phyloP scores from a whole-genome alignment of 345 rosid genomes.

The Leavenworthia alabamica region DNA sequence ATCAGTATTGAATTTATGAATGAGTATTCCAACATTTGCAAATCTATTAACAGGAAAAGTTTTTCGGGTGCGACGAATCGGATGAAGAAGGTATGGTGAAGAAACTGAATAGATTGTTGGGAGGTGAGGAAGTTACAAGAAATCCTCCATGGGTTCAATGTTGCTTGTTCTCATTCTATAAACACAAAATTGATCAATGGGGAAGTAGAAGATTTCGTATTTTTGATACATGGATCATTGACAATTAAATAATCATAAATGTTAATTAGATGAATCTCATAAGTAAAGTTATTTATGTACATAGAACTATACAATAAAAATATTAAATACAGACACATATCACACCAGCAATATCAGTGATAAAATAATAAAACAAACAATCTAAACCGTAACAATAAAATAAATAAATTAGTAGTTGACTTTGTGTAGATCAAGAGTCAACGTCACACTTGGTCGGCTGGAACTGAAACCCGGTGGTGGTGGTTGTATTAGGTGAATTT shows the following conservation, averaged over 20 bases:
- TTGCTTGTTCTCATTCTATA: conserved; percentile 27
- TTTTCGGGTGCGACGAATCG: conserved; percentile 15
- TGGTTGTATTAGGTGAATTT: conserved; percentile 13
- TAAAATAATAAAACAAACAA: neutral
- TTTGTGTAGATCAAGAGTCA: conserved; percentile 23
- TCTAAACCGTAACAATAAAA: neutral
- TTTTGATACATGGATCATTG: conserved; percentile 22
- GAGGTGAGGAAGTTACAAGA: conserved; percentile 12
- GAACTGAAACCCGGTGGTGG: conserved; percentile 1
- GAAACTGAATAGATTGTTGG: conserved; percentile 17
- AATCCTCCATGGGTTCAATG: conserved; percentile 32
- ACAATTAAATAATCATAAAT: neutral
- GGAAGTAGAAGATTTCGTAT: conserved; percentile 27
- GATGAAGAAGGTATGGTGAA: conserved; percentile 10
- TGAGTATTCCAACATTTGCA: neutral
- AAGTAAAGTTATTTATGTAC: conserved; percentile 18
- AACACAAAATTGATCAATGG: conserved; percentile 20
- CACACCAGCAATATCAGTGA: neutral
- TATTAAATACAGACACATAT: neutral
- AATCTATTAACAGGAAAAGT: conserved; percentile 12
- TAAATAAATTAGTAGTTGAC: neutral
- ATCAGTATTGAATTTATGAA: neutral
- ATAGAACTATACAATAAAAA: neutral
- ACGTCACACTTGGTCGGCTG: conserved; percentile 44
- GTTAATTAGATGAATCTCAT: neutral